These are phyloP conservation scores for Ilex paraguariensis DNA, from an alignment of 305 asterid genomes.

Conservation along the genomic window DNA sequence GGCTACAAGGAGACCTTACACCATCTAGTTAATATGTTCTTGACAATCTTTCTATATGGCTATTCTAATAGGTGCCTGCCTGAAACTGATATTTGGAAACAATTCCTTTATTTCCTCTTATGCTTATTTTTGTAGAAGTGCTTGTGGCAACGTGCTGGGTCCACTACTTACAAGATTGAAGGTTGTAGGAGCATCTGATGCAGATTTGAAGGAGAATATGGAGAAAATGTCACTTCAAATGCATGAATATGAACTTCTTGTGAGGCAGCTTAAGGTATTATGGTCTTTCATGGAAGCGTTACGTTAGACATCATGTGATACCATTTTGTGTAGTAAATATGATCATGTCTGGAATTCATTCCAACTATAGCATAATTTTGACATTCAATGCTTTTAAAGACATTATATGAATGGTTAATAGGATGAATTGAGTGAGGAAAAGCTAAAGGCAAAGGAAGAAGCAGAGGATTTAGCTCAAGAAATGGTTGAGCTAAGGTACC, in stretches of 20 bases:
- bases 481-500: constrained; percentile 95
- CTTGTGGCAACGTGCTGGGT: constrained; percentile 37
- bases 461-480: constrained; percentile 93
- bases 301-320: not conserved
- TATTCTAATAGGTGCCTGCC: not conserved
- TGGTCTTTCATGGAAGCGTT: constrained; percentile 5
- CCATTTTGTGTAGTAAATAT: no score
- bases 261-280: constrained; percentile 55
- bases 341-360: not conserved
- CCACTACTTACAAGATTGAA: constrained; percentile 34
- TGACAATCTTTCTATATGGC: no score
- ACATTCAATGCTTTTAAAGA: constrained; percentile 4
- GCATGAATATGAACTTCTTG: constrained; percentile 49
- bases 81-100: not conserved
- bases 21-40: no score
- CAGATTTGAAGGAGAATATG: constrained; percentile 33
- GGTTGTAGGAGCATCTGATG: constrained; percentile 27
- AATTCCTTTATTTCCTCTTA: not conserved
- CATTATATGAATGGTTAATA: constrained; percentile 25
- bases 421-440: constrained; percentile 67
- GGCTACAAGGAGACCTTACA: no score
- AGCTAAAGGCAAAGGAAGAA: constrained; percentile 74
- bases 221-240: constrained; percentile 48
- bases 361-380: not conserved
- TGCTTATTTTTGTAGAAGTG: constrained; percentile 21